Conservation (phyloP, 352 stramenopile species). For the Globisporangium barbulae region DNA sequence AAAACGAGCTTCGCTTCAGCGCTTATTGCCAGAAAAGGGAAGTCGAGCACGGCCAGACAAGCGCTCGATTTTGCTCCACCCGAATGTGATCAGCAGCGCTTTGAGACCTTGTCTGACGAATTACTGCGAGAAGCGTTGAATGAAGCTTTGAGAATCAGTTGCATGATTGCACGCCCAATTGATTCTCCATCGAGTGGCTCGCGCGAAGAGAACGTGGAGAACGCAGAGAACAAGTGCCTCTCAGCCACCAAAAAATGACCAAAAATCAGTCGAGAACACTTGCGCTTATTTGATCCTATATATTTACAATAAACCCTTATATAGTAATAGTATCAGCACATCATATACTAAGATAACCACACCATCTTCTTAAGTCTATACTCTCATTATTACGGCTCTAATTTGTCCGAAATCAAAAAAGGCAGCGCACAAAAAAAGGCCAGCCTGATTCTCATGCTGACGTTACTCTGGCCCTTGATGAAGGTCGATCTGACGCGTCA, state of each 20-base stretch:
- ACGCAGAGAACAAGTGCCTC: neutral
- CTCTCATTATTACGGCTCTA: neutral
- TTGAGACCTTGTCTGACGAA: slow-evolving; percentile 1
- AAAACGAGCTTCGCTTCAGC: neutral
- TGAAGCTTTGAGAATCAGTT: neutral
- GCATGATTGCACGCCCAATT: neutral
- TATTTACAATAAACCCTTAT: neutral
- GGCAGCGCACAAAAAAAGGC: neutral
- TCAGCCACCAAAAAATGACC: slow-evolving; percentile 1
- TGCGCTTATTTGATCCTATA: neutral
- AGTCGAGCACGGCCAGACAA: neutral
- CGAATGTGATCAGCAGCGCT: neutral
- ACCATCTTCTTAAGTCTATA: neutral
- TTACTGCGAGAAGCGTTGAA: neutral
- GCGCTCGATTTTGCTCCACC: too few relatives aligned
- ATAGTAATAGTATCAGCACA: neutral
- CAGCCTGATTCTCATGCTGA: slow-evolving; percentile 1
- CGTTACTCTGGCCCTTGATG: neutral
- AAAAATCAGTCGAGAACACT: neutral
- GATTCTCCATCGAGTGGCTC: neutral
- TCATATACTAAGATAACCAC: too few relatives aligned
- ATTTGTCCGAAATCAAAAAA: neutral
- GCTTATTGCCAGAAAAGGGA: slow-evolving; percentile 9
- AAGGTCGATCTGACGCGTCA: neutral
- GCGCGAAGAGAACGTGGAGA: neutral